phyloP scores from a whole-genome alignment of 345 rosid genomes.

The Brassica juncea region DNA sequence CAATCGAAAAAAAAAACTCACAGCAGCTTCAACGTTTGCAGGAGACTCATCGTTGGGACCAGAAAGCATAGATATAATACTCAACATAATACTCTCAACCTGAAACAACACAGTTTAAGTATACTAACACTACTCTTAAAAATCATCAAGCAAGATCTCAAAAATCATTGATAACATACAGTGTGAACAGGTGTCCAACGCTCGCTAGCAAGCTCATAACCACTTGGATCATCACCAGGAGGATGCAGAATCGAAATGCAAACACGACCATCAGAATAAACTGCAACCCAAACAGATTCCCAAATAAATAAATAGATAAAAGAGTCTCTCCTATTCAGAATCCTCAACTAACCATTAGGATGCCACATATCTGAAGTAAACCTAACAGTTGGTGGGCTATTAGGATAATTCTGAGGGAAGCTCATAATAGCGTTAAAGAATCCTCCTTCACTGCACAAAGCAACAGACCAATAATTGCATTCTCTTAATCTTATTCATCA shows the following conservation, averaged over 20 bases:
- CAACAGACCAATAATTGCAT: conserved; percentile 6
- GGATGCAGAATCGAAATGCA: conserved; percentile 99
- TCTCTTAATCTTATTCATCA: background rate
- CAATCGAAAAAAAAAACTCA: conserved; percentile 38
- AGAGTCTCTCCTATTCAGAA: background rate
- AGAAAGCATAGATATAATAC: conserved; percentile 90
- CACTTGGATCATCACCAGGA: conserved; percentile 98
- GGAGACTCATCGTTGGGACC: conserved; percentile 94
- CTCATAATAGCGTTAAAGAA: conserved; percentile 92
- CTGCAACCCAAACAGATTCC: conserved; percentile 39
- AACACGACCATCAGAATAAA: conserved; percentile 90
- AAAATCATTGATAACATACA: conserved; percentile 41
- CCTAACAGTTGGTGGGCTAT: conserved; percentile 86
- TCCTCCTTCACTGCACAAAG: conserved; percentile 81
- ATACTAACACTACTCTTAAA: background rate
- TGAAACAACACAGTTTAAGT: conserved; percentile 33
- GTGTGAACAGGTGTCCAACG: conserved; percentile 98
- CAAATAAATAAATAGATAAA: background rate
- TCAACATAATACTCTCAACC: conserved; percentile 83
- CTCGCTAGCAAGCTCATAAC: conserved; percentile 98
- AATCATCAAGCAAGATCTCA: background rate
- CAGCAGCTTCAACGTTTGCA: conserved; percentile 92
- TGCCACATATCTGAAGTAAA: conserved; percentile 97
- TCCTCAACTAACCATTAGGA: conserved; percentile 70
- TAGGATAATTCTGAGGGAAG: conserved; percentile 90